These are phyloP conservation scores for Lagenaria siceraria DNA, from an alignment of 306 rosid species.

Conservation along the genomic window DNA sequence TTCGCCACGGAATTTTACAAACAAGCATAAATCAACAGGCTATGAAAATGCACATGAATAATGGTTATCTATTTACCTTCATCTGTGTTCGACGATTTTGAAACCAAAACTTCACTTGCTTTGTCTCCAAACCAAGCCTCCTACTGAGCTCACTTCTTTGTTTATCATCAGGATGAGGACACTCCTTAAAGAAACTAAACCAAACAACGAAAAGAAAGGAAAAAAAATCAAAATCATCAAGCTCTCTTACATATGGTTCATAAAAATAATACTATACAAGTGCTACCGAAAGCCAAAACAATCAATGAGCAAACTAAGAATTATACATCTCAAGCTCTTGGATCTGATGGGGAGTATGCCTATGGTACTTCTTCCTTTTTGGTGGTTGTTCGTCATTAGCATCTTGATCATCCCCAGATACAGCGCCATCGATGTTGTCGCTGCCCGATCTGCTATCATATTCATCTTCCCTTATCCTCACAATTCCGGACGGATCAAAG, in stretches of 20 bases:
- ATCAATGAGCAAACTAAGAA: neutral
- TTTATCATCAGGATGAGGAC: conserved; percentile 93
- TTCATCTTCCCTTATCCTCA: conserved; percentile 57
- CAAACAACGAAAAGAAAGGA: conserved; percentile 6
- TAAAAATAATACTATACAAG: neutral
- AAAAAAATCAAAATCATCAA: neutral
- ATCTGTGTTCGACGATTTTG: conserved; percentile 84
- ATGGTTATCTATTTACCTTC: conserved; percentile 43
- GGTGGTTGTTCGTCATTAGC: conserved; percentile 33
- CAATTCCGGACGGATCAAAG: conserved; percentile 36
- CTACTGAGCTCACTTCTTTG: conserved; percentile 68
- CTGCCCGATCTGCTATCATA: conserved; percentile 85
- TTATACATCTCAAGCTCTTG: conserved; percentile 79
- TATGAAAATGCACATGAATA: neutral
- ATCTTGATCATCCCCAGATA: conserved; percentile 77
- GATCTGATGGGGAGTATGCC: conserved; percentile 76
- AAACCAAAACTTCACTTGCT: conserved; percentile 97
- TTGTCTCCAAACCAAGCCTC: conserved; percentile 54
- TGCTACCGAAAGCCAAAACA: neutral
- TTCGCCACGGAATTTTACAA: neutral
- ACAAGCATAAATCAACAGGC: neutral
- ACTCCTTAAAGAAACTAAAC: conserved; percentile 72
- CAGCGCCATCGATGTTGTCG: conserved; percentile 48
- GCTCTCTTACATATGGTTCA: neutral
- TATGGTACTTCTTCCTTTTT: conserved; percentile 71